Evolutionary conservation across 495 filamentous ascomycete species (phyloP), one percentile per base, ranked within the genome.

Genomic region (Neurospora africana): DNA sequence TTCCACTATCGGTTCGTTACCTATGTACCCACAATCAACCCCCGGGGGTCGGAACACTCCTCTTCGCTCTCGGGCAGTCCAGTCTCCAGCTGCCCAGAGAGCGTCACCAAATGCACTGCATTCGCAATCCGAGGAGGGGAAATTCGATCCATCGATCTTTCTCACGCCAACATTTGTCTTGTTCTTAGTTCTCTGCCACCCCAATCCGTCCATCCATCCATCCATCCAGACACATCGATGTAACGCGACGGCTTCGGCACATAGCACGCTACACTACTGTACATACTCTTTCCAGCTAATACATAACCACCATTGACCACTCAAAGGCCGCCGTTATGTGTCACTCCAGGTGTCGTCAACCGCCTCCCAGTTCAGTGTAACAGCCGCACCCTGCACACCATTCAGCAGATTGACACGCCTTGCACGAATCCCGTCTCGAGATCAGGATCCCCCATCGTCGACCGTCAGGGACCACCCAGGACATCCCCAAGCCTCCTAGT

Each of bases 241-340:
- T 33, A 65, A 65, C 53, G 27, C 53, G 53, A 65, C 53, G 27
- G 53, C 53, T 65, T 65, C 27, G 53, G 53, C 53, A 65, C 53
- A 65, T 7, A 33, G 23, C 27, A 61, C 53, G 53, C 53, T 61
- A 30, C 53, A 23, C 30, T 15, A n/a, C n/a, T n/a, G n/a, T n/a
- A n/a, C n/a, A n/a, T n/a, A n/a, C 23, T 65, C 27, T 65, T 33
- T 65, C 53, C 53, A 65, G 27, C 53, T 65, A 65, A 33, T 30
- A n/a, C n/a, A n/a, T n/a, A 65, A 33, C 27, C 23, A 65, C 53
- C 53, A 75, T 74, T 77, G 77, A 74, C 74, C 77, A 78, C 39
- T 77, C 69, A 75, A 41, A 75, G 27, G 38, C 30, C 43, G 68
- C 69, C 76, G 72, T 75, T 69, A 73, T 76, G 75, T 75, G 72